Percentiles rank a stretch among this genome's conserved stretches.
phyloP scores from a whole-genome alignment of 2,329 filamentous ascomycete species.

The Aspergillus niger region DNA sequence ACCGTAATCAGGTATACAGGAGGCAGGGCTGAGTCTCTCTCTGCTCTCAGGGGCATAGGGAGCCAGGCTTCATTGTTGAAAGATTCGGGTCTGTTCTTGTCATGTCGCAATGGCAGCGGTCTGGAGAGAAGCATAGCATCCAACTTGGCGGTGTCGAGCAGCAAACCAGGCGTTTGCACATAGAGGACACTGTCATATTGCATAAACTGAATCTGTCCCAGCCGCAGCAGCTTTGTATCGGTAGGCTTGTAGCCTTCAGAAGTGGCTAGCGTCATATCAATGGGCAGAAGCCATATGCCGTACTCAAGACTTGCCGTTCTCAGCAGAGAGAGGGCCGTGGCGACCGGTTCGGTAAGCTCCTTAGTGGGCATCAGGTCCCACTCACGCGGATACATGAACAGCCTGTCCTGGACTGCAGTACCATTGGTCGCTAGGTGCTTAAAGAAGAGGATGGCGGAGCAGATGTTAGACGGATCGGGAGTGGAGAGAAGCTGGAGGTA shows the following conservation, averaged over 20 bases:
- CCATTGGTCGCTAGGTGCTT: slow-evolving; percentile 40
- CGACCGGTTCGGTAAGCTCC: slow-evolving; percentile 29
- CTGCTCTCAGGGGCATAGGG: slow-evolving; percentile 36
- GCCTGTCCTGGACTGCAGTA: slow-evolving; percentile 40
- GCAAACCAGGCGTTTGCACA: slow-evolving; percentile 44
- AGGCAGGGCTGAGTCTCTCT: slow-evolving; percentile 34
- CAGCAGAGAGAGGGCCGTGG: slow-evolving; percentile 40
- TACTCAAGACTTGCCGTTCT: slow-evolving; percentile 43
- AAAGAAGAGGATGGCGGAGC: slow-evolving; percentile 49
- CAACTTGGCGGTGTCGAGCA: slow-evolving; percentile 41
- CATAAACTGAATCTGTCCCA: slow-evolving; percentile 43
- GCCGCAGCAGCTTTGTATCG: slow-evolving; percentile 40
- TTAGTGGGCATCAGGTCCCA: slow-evolving; percentile 41
- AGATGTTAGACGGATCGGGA: slow-evolving; percentile 47
- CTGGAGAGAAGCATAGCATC: slow-evolving; percentile 42
- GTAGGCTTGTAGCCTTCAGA: slow-evolving; percentile 36
- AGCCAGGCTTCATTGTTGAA: slow-evolving; percentile 43
- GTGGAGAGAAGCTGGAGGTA: slow-evolving; percentile 49
- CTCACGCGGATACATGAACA: slow-evolving; percentile 51
- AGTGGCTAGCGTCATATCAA: slow-evolving; percentile 41
- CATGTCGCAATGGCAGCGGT: slow-evolving; percentile 36
- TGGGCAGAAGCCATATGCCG: slow-evolving; percentile 44
- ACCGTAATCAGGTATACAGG: slow-evolving; percentile 43
- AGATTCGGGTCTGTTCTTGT: slow-evolving; percentile 37
- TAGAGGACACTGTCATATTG: slow-evolving; percentile 49